These are phyloP conservation scores for Carex parvula DNA, from an alignment of 176 grass and related monocot species.

Conservation along the genomic window DNA sequence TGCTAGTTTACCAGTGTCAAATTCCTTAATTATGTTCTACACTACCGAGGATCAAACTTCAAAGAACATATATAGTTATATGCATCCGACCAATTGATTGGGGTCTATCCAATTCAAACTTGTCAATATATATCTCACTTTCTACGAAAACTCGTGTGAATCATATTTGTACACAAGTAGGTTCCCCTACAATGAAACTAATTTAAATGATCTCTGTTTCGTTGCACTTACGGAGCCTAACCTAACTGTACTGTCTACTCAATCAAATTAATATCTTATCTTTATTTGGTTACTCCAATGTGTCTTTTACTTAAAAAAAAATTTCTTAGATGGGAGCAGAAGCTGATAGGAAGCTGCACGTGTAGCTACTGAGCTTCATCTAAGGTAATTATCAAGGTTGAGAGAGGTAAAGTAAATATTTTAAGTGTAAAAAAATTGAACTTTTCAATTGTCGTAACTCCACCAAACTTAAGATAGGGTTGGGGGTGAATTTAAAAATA, in stretches of 20 bases:
- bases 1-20: not conserved
- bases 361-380: not conserved
- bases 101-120: slow-evolving; percentile 4
- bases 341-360: not conserved
- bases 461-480: too few species aligned
- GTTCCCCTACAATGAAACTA: not conserved
- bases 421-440: too few species aligned
- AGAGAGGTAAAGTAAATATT: not conserved
- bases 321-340: not conserved
- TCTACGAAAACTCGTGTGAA: not conserved
- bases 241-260: not conserved
- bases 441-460: too few species aligned
- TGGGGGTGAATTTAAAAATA: too few species aligned
- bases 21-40: slow-evolving; percentile 15
- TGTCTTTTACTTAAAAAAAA: not conserved
- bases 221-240: slow-evolving; percentile 12
- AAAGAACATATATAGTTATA: not conserved
- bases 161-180: not conserved
- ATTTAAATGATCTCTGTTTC: not conserved
- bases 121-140: slow-evolving; percentile 1
- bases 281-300: not conserved
- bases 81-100: slow-evolving; percentile 29
- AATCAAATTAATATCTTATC: not conserved
- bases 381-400: not conserved
- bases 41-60: slow-evolving; percentile 12